A percentile compares a stretch with the other conserved stretches of the same genome.
Evolutionary conservation across 108 stramenopile species (phyloP).

Genomic region (Discostella stelligeroides): DNA sequence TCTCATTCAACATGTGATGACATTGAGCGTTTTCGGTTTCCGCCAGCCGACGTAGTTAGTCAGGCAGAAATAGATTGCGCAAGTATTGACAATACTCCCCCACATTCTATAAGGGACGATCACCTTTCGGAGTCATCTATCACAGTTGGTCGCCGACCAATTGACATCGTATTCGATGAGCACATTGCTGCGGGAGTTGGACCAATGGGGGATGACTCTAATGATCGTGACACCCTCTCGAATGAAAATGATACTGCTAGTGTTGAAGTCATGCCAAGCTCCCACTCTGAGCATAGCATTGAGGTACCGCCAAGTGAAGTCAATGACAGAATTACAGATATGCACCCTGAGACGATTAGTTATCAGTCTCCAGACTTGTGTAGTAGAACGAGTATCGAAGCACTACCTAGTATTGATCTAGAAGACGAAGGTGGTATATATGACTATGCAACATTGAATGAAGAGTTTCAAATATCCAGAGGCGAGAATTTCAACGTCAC

Average conservation of each 20-base stretch:
- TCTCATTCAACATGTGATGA: no score
- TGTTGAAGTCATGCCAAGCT: conserved; percentile 36
- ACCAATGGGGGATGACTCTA: not conserved
- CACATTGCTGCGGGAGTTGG: conserved; percentile 5
- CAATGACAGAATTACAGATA: conserved; percentile 9
- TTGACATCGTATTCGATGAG: conserved; percentile 14
- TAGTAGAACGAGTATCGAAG: conserved; percentile 42
- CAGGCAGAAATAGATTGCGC: conserved; percentile 43
- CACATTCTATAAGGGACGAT: conserved; percentile 40
- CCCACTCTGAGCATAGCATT: conserved; percentile 23
- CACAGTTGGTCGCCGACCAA: conserved; percentile 12
- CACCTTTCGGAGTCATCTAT: conserved; percentile 33
- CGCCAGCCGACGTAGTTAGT: conserved; percentile 31
- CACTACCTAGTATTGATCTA: conserved; percentile 25
- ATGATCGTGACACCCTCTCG: conserved; percentile 6
- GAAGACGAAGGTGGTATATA: not conserved
- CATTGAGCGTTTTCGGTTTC: no score
- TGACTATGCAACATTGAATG: not conserved
- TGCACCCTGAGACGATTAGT: conserved; percentile 10
- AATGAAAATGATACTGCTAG: conserved; percentile 20
- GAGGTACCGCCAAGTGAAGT: conserved; percentile 27
- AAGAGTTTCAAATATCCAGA: not conserved
- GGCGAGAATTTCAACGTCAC: not conserved
- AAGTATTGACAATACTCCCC: conserved; percentile 34
- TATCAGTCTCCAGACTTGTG: conserved; percentile 19